Evolutionary conservation across 768 basidiomycete species (phyloP).

Genomic region (Sarcomyxa edulis): DNA sequence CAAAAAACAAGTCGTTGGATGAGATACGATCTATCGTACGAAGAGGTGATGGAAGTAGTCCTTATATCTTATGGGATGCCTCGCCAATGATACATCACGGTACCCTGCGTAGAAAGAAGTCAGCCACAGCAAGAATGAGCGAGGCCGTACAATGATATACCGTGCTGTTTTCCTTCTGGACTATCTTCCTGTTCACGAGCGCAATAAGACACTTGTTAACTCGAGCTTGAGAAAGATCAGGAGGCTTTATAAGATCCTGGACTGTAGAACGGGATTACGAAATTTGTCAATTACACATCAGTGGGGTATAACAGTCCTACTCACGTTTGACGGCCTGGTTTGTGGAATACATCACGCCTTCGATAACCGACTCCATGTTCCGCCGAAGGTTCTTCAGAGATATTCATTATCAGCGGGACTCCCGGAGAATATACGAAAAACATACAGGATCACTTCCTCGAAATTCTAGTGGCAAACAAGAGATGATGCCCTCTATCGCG

Average conservation of each 20-base stretch:
- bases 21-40: too few species aligned
- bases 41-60: too few species aligned
- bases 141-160: conserved; percentile 29
- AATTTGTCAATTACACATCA: neutral
- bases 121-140: neutral
- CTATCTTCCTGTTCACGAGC: conserved; percentile 81
- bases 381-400: conserved; percentile 58
- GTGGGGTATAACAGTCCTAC: conserved; percentile 11
- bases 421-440: conserved; percentile 8
- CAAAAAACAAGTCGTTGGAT: too few species aligned
- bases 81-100: conserved; percentile 67
- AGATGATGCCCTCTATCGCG: conserved; percentile 65
- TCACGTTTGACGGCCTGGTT: conserved; percentile 58
- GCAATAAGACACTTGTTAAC: conserved; percentile 94
- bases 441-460: conserved; percentile 82
- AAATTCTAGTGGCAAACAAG: conserved; percentile 83
- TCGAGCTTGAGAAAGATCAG: conserved; percentile 83
- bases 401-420: too few species aligned
- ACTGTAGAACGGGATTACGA: conserved; percentile 38
- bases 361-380: conserved; percentile 78
- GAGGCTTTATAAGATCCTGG: conserved; percentile 67
- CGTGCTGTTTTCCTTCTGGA: conserved; percentile 66
- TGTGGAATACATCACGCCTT: conserved; percentile 62
- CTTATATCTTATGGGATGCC: conserved; percentile 34
- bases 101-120: conserved; percentile 36